Base-by-base conservation (phyloP, 805 yeast genomes). In the Wickerhamomyces silvicola region DNA sequence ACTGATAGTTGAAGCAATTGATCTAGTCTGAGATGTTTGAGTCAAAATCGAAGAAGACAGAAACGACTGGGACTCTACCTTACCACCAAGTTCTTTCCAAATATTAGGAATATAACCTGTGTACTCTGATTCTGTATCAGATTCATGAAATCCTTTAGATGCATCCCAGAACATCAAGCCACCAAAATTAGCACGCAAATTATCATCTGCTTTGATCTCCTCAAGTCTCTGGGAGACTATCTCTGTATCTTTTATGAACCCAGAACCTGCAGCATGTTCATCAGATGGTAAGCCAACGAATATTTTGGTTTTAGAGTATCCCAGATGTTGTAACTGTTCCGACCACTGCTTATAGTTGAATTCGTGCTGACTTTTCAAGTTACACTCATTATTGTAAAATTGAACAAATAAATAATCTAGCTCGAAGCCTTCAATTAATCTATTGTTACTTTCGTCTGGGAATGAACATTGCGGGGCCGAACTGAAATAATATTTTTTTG, bases 111-210 rank as follows among this genome's bases (percentile, higher is more conserved):
- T 46, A 28, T 46, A 50, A 27, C 53, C 45, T 3, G 26, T 28
- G 14, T 38, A 44, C 11, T 26, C 24, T 2, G 64, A 68, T 28
- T 55, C 60, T 22, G 56, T 54, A 16, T 50, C 53, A 18, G 47
- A 43, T 43, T 64, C 63, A 28, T 60, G 46, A 45, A 67, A 72
- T 26, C 78, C 88, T 48, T 80, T 81, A 25, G 87, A 77, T 10
- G 94, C 95, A 57, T 86, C 95, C 97, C 97, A 88, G 39, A 87
- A 61, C 70, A 81, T 75, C 49, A 88, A 69, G 41, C 97, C 97
- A 32, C 94, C 96, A 52, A 87, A 82, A 42, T 60, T 53, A 1
- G 50, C 26, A n/a, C 36, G 27, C 8, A 27, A 22, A 1, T 16
- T 7, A 10, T 34, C 23, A 14, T 33, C 14, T 1, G 13, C 11